Evolutionary conservation across 305 asterid genomes (phyloP), one percentile per base, ranked within the genome.

Genomic region (Vinca major): DNA sequence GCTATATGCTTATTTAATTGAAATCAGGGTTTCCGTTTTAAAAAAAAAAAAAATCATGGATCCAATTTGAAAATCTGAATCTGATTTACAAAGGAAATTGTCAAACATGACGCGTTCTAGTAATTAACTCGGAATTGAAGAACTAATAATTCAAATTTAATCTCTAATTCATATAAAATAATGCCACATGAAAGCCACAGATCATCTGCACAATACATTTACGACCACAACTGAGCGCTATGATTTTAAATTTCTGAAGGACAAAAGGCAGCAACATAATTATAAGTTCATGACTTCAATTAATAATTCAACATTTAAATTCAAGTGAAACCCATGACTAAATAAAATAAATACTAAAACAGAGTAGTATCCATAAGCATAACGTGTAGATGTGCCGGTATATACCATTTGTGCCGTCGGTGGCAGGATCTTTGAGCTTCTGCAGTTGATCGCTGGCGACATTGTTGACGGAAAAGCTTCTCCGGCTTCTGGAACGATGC

Each of bases 401-500:
- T 1, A 56, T 44, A 68, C 72, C 72, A 16, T 57, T 50, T 33
- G 57, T 7, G 33, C 10, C 7, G 10, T 36, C 47, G 33, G 64
- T 5, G 12, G 69, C 36, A 56, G 70, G 66, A 61, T 73, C 83
- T 51, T 70, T 72, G 0, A 65, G 53, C 62, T 70, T 70, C 63
- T 72, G 78, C 70, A 72, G 82, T 7, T 78, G 82, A 75, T 79
- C 68, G 60, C 87, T 82, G 37, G 88, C 89, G 16, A 86, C 90
- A 60, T 76, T 84, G 79, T 69, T 77, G n/a, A 84, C 85, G 54
- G 50, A 17, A 47, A 86, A 77, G 65, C 78, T 64, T 54, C 82
- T 78, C 40, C 81, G 65, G 60, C 75, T 77, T 17, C 79, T 67
- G 47, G 73, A 72, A 70, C 21, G 74, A 45, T 69, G 69, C n/a